A percentile compares a stretch with the other conserved stretches of the same genome.
phyloP scores from a whole-genome alignment of 257 asterid species.

The Fraxinus anomala region DNA sequence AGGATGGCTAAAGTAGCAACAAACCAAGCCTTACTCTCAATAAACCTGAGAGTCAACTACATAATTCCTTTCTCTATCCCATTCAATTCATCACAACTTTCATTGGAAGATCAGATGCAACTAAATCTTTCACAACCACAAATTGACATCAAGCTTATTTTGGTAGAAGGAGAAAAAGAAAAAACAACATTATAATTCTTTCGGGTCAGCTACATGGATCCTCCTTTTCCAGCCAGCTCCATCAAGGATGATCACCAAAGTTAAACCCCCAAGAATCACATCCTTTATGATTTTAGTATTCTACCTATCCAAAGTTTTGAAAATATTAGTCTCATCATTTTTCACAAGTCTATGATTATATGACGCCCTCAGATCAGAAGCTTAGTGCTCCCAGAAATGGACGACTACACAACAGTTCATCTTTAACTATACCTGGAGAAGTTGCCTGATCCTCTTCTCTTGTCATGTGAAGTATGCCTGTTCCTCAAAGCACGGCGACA shows the following conservation, averaged over 20 bases:
- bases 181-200: no score
- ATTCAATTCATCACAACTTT: no score
- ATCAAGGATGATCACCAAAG: neutral
- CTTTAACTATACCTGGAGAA: slow-evolving; percentile 43
- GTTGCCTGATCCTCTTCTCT: slow-evolving; percentile 64
- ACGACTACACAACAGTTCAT: neutral
- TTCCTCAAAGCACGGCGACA: slow-evolving; percentile 67
- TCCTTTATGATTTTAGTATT: neutral
- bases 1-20: no score
- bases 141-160: neutral
- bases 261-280: neutral
- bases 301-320: neutral
- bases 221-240: neutral
- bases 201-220: no score
- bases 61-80: no score
- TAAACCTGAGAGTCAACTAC: no score
- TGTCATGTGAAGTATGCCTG: slow-evolving; percentile 72
- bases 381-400: neutral
- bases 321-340: neutral
- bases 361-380: neutral
- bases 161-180: neutral
- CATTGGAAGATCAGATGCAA: no score
- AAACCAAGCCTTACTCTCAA: no score
- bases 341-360: neutral
- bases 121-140: neutral